Conservation (phyloP, 148 eudicot species). For the Camellia granthamiana region DNA sequence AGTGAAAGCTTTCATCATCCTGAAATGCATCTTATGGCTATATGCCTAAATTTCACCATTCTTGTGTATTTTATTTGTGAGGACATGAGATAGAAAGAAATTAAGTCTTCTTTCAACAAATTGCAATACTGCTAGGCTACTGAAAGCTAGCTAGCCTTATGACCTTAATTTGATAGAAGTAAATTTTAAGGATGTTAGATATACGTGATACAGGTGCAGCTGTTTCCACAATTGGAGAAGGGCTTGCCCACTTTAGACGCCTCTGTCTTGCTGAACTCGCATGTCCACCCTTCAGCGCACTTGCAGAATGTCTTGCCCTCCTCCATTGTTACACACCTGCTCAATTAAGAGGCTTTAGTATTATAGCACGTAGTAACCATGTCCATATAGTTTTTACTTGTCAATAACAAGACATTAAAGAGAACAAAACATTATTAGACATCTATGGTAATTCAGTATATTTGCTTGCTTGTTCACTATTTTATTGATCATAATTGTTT, state of each 20-base stretch:
- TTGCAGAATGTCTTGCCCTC: background rate
- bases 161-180: background rate
- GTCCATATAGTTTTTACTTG: background rate
- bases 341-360: background rate
- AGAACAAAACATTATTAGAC: background rate
- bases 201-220: background rate
- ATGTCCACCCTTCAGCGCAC: background rate
- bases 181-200: background rate
- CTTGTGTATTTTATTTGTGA: background rate
- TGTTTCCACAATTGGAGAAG: background rate
- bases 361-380: background rate
- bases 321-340: background rate
- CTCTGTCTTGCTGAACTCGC: background rate
- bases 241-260: background rate
- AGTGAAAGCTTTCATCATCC: background rate
- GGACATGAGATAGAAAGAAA: too few relatives aligned
- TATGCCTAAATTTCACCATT: background rate
- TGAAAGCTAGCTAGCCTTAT: too few relatives aligned
- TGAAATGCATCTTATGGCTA: background rate
- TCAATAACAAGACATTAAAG: background rate
- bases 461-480: background rate
- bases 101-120: too few relatives aligned
- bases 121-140: too few relatives aligned
- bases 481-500: too few relatives aligned
- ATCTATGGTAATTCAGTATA: background rate